Base-by-base conservation (phyloP, 2,329 filamentous ascomycete genomes). In the Penicillium vulpinum region DNA sequence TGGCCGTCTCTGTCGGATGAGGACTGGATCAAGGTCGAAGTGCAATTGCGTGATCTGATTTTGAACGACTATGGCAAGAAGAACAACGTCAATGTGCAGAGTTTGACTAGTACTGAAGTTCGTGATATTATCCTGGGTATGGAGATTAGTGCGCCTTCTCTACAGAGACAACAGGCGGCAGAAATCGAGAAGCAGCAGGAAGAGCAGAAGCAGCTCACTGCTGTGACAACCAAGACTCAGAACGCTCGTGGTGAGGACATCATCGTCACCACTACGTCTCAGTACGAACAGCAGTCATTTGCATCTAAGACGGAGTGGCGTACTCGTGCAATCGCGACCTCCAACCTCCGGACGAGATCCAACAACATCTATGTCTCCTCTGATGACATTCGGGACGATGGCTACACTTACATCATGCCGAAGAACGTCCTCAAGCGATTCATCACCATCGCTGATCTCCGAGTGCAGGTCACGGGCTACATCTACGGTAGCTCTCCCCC, bases 1-100 rank as follows among this genome's bases (percentile, higher is more conserved):
- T 99, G 94, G 94, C 94, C 94, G 0, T 88, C 91, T 0, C 80
- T 99, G 54, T 88, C 90, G 0, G 94, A 99, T 63, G 94, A 99
- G 67, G 92, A 96, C 62, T 99, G 94, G 94, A 94, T 99, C 77
- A 97, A 97, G 85, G 91, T 99, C n/a, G 94, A 99, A 81, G 92
- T 92, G 44, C 91, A 96, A 72, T 81, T 99, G 40, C 88, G 94
- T 74, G 94, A 99, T 80, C 80, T 99, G 63, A 99, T 99, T 68
- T 74, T 99, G 65, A 97, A 97, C 66, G 94, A 99, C 73, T 99
- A 99, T 73, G 94, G 94, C 72, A 99, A 97, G 85, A 99, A 99
- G 85, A 99, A 99, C 81, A 99, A 97, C 67, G 94, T 99, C 80
- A 99, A 99, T 68, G 93, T 94, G 13, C 95, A 95, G 16, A 96